These are phyloP conservation scores for Odontarrhena argentea DNA, from an alignment of 345 rosid genomes.

Conservation along the genomic window DNA sequence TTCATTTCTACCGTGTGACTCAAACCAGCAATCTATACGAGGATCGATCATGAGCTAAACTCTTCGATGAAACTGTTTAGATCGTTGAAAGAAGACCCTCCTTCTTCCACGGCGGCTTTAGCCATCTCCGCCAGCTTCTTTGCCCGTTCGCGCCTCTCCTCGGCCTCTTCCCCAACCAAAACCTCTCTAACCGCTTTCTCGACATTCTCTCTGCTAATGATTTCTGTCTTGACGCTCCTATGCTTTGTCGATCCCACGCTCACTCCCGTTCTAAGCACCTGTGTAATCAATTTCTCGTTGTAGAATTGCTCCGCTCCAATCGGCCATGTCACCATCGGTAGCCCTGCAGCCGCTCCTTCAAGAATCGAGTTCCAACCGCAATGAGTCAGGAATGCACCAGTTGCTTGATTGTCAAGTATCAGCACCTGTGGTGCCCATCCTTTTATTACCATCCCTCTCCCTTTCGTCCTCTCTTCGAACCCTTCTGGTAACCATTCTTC, in stretches of 20 bases:
- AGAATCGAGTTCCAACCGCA: slow-evolving; percentile 60
- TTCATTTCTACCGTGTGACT: neutral
- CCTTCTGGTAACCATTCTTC: slow-evolving; percentile 47
- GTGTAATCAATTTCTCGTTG: slow-evolving; percentile 48
- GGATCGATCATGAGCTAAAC: slow-evolving; percentile 17
- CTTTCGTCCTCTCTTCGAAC: slow-evolving; percentile 43
- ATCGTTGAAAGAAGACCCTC: slow-evolving; percentile 54
- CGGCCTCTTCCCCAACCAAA: slow-evolving; percentile 49
- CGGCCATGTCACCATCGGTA: slow-evolving; percentile 60
- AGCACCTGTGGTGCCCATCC: slow-evolving; percentile 58
- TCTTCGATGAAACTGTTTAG: slow-evolving; percentile 43
- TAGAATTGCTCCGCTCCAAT: slow-evolving; percentile 49
- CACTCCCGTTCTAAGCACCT: slow-evolving; percentile 46
- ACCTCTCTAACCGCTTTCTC: slow-evolving; percentile 36
- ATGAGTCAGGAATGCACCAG: slow-evolving; percentile 53
- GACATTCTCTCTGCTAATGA: slow-evolving; percentile 39
- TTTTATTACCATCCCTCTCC: slow-evolving; percentile 41
- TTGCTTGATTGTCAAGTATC: slow-evolving; percentile 52
- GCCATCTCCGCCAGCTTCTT: slow-evolving; percentile 41
- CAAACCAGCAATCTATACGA: neutral
- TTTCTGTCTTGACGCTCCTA: slow-evolving; percentile 14
- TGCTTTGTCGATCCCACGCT: slow-evolving; percentile 43
- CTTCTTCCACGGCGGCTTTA: slow-evolving; percentile 44
- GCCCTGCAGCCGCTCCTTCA: slow-evolving; percentile 48
- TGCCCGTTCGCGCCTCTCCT: slow-evolving; percentile 40